phyloP scores from a whole-genome alignment of 2,329 filamentous ascomycete species.

The Rugonectria rugulosa region DNA sequence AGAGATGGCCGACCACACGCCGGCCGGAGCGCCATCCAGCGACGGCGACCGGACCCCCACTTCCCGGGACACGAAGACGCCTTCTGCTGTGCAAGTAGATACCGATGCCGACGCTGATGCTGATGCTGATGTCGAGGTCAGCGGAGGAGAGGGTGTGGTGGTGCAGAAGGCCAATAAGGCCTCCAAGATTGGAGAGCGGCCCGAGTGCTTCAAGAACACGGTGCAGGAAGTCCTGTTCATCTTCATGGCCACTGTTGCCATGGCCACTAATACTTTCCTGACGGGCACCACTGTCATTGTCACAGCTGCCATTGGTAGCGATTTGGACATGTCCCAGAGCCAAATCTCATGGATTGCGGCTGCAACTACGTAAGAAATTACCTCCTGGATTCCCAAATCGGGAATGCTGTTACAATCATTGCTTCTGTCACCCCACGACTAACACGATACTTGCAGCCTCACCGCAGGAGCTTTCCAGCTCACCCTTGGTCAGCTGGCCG shows the following conservation, averaged over 20 bases:
- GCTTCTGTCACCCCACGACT: neutral
- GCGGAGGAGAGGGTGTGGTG: slow-evolving; percentile 16
- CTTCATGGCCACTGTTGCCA: slow-evolving; percentile 71
- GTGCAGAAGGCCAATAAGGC: slow-evolving; percentile 14
- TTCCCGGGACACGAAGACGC: slow-evolving; percentile 16
- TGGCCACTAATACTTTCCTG: slow-evolving; percentile 68
- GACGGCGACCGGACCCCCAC: slow-evolving; percentile 23
- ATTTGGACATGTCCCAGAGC: slow-evolving; percentile 68
- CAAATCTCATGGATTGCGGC: slow-evolving; percentile 74
- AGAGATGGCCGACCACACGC: slow-evolving; percentile 18
- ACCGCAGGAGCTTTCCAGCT: slow-evolving; percentile 71
- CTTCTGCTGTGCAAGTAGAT: neutral
- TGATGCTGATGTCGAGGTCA: slow-evolving; percentile 14
- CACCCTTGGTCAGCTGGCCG: slow-evolving; percentile 53
- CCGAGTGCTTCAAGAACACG: slow-evolving; percentile 68
- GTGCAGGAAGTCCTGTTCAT: slow-evolving; percentile 71
- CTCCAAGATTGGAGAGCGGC: slow-evolving; percentile 48
- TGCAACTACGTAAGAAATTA: slow-evolving; percentile 54
- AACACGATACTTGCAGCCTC: slow-evolving; percentile 42
- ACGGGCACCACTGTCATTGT: slow-evolving; percentile 67
- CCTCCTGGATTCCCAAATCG: neutral
- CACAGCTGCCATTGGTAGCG: slow-evolving; percentile 65
- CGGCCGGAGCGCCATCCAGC: slow-evolving; percentile 9
- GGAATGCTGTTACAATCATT: neutral
- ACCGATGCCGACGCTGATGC: neutral